phyloP scores from a whole-genome alignment of 768 basidiomycete species.

The Rhodosporidiobolus odoratus region DNA sequence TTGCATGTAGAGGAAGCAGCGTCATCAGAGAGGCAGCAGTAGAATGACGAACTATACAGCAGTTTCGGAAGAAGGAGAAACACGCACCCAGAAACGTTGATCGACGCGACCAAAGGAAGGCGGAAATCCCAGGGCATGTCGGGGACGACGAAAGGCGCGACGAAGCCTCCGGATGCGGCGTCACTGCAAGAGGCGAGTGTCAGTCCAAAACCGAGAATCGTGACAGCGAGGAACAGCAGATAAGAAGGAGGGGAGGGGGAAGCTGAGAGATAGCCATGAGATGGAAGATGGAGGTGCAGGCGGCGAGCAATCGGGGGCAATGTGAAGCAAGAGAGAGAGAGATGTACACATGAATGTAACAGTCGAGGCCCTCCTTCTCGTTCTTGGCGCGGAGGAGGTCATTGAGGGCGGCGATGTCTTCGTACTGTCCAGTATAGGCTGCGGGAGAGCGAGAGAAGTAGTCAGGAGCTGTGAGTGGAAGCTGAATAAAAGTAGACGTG shows the following conservation, averaged over 20 bases:
- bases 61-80: slow-evolving; percentile 25
- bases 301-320: too few relatives aligned
- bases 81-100: slow-evolving; percentile 44
- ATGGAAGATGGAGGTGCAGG: too few relatives aligned
- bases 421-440: slow-evolving; percentile 35
- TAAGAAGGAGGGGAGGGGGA: too few relatives aligned
- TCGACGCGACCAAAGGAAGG: slow-evolving; percentile 44
- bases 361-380: slow-evolving; percentile 41
- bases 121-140: slow-evolving; percentile 46
- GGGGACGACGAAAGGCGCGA: slow-evolving; percentile 41
- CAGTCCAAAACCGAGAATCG: too few relatives aligned
- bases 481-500: not conserved
- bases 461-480: not conserved
- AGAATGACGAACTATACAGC: slow-evolving; percentile 41
- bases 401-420: slow-evolving; percentile 38
- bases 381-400: slow-evolving; percentile 42
- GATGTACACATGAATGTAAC: slow-evolving; percentile 43
- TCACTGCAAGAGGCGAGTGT: slow-evolving; percentile 3
- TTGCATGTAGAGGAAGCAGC: too few relatives aligned
- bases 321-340: not conserved
- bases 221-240: too few relatives aligned
- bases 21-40: slow-evolving; percentile 45
- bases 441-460: not conserved
- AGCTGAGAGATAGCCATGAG: too few relatives aligned
- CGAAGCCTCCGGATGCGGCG: slow-evolving; percentile 40